Evolutionary conservation across 345 rosid species (phyloP).

Genomic region (Murraya koenigii): DNA sequence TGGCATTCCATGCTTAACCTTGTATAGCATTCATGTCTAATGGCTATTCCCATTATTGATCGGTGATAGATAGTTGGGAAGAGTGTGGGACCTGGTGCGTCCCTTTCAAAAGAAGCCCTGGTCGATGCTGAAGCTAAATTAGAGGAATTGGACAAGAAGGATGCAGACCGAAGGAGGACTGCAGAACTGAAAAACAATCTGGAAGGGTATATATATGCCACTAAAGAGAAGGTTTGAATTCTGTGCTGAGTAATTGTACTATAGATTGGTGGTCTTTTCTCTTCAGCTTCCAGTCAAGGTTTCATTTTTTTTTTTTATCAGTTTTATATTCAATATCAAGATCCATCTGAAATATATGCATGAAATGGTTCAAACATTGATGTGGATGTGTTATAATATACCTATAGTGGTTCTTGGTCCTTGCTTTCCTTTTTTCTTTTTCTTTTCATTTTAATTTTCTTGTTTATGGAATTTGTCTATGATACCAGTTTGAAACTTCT

Average conservation of each 20-base stretch:
- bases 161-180: conserved; percentile 85
- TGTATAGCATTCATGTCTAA: conserved; percentile 1
- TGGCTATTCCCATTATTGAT: not conserved
- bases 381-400: not conserved
- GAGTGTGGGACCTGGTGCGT: conserved; percentile 75
- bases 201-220: conserved; percentile 91
- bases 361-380: not conserved
- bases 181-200: conserved; percentile 91
- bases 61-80: conserved; percentile 66
- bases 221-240: conserved; percentile 78
- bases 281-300: not conserved
- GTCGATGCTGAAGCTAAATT: conserved; percentile 68
- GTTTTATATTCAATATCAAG: not conserved
- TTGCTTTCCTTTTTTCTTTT: not conserved
- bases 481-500: conserved; percentile 66
- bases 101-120: conserved; percentile 63
- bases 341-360: not conserved
- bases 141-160: conserved; percentile 82
- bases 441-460: not conserved
- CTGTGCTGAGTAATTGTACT: not conserved
- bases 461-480: conserved; percentile 9
- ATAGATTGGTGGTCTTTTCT: not conserved
- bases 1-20: not conserved
- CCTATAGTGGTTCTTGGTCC: not conserved
- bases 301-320: not conserved